Evolutionary conservation across 2,329 filamentous ascomycete genomes (phyloP).

Genomic region (Colletotrichum spinosum): DNA sequence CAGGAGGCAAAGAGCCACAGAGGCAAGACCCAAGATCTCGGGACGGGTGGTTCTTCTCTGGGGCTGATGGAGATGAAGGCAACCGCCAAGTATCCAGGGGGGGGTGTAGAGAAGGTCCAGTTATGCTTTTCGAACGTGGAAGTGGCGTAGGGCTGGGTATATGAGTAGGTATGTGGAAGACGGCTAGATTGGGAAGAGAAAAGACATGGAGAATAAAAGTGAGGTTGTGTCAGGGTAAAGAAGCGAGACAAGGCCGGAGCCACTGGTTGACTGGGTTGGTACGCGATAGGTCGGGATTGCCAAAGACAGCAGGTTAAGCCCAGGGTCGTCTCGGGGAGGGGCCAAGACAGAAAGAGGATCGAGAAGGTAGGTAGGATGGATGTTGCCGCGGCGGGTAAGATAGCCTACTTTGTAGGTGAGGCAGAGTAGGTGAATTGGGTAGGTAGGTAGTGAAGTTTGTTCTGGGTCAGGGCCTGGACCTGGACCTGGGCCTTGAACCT

Average conservation of each 20-base stretch:
- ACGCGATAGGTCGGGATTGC: not conserved
- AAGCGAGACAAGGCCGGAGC: constrained; percentile 17
- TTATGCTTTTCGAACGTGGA: constrained; percentile 8
- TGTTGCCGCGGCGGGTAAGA: not conserved
- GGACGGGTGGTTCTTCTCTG: constrained; percentile 6
- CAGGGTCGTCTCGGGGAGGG: no score
- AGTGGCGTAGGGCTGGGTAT: constrained; percentile 4
- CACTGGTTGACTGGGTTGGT: constrained; percentile 11
- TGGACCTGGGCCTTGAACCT: no score
- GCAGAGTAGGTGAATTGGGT: no score
- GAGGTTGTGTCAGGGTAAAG: not conserved
- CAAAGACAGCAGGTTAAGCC: no score
- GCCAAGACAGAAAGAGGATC: not conserved
- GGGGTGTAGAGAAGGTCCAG: constrained; percentile 15
- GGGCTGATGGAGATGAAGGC: constrained; percentile 9
- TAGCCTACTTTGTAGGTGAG: no score
- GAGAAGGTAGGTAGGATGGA: not conserved
- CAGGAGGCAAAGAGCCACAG: constrained; percentile 28
- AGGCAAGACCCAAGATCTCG: constrained; percentile 20
- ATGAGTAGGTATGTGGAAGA: constrained; percentile 5
- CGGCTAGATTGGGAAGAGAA: constrained; percentile 6
- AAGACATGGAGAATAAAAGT: not conserved
- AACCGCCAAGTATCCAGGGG: constrained; percentile 13
- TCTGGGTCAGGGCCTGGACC: no score
- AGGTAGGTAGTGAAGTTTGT: no score